These are phyloP conservation scores for Penicillium sp. DNA, from an alignment of 2,329 filamentous ascomycete genomes.

Conservation along the genomic window DNA sequence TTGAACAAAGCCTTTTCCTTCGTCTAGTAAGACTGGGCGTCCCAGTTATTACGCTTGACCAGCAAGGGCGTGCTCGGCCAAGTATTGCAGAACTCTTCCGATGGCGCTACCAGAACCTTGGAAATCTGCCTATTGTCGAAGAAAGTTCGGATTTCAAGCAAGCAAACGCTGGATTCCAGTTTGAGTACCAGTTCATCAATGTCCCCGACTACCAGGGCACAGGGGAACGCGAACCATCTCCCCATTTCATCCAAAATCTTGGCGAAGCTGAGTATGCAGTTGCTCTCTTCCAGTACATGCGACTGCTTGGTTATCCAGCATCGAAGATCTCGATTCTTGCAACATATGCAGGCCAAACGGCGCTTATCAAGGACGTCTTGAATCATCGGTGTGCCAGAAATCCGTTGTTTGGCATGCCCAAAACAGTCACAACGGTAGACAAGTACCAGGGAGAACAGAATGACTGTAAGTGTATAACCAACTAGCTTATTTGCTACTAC, in stretches of 20 bases:
- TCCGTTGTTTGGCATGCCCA: conserved; percentile 84
- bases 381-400: conserved; percentile 81
- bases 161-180: conserved; percentile 90
- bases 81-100: conserved; percentile 88
- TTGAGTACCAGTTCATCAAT: conserved; percentile 96
- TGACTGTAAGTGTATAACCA: conserved; percentile 72
- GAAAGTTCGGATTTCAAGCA: conserved; percentile 71
- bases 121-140: conserved; percentile 77
- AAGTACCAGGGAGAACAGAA: conserved; percentile 99
- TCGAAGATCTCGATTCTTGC: conserved; percentile 84
- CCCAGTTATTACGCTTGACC: conserved; percentile 86
- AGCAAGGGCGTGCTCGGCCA: conserved; percentile 88
- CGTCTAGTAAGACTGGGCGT: conserved; percentile 89
- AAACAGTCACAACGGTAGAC: conserved; percentile 91
- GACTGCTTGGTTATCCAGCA: conserved; percentile 88
- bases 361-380: conserved; percentile 86
- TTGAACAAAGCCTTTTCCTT: conserved; percentile 94
- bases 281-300: conserved; percentile 96
- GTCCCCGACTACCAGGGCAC: conserved; percentile 90
- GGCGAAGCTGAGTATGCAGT: conserved; percentile 98
- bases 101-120: conserved; percentile 86
- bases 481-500: not conserved
- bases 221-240: conserved; percentile 86
- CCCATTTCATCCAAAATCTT: conserved; percentile 95
- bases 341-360: conserved; percentile 90